phyloP scores from a whole-genome alignment of 352 stramenopile genomes.

The Phytophthora colocasiae region DNA sequence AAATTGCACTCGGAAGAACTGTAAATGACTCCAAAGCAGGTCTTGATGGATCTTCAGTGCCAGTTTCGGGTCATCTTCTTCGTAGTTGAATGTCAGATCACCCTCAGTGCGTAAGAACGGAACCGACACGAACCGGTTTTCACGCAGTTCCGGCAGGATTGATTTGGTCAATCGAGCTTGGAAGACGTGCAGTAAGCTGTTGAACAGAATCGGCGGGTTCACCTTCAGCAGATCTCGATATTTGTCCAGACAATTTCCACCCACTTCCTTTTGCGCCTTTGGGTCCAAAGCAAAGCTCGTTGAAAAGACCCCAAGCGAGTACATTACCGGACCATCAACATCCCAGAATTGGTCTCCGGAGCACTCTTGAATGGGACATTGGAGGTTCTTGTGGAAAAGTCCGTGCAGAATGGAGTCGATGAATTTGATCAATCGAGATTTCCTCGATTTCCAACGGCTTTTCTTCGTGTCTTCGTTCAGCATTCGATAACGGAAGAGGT shows the following conservation, averaged over 20 bases:
- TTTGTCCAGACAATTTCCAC: slow-evolving; percentile 35
- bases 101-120: slow-evolving; percentile 61
- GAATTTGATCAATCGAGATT: slow-evolving; percentile 65
- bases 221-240: slow-evolving; percentile 59
- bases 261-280: slow-evolving; percentile 25
- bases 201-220: slow-evolving; percentile 71
- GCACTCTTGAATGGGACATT: slow-evolving; percentile 46
- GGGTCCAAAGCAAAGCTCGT: slow-evolving; percentile 62
- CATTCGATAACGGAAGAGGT: slow-evolving; percentile 70
- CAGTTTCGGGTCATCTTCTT: slow-evolving; percentile 58
- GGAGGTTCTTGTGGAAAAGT: slow-evolving; percentile 58
- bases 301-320: slow-evolving; percentile 65
- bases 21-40: slow-evolving; percentile 51
- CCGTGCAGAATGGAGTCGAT: slow-evolving; percentile 78
- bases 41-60: slow-evolving; percentile 47
- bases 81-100: slow-evolving; percentile 63
- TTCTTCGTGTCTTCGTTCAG: slow-evolving; percentile 54
- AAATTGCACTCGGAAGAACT: slow-evolving; percentile 73
- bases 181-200: slow-evolving; percentile 62
- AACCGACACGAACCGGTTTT: slow-evolving; percentile 62
- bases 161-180: slow-evolving; percentile 55
- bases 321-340: slow-evolving; percentile 69
- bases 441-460: slow-evolving; percentile 63
- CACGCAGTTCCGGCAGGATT: slow-evolving; percentile 62
- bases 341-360: slow-evolving; percentile 78